Evolutionary conservation across 495 filamentous ascomycete genomes (phyloP), one percentile per base, ranked within the genome.

Genomic region (Penicillium bovifimosum): DNA sequence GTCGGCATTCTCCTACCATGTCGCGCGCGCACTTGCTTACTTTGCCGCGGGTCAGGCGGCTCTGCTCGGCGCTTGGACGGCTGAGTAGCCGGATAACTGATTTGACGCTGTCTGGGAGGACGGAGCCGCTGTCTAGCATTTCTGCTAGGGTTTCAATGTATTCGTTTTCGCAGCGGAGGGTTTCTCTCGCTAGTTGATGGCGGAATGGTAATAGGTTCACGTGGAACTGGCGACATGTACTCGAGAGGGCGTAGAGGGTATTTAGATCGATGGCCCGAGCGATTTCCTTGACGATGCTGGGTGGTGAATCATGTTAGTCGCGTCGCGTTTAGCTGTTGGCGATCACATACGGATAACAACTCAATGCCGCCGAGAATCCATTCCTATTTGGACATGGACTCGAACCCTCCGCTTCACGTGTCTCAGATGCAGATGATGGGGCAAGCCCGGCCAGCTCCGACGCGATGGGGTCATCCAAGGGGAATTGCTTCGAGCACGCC

Each of bases 311-410:
- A 13, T 44, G 42, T 62, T 39, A 50, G 58, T 41, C 57, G 47
- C 47, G 47, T 35, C 36, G 53, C 50, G 62, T 57, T 50, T 52
- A 41, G 54, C 38, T 59, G 24, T 36, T 41, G 20, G 41, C 17
- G 42, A 36, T 55, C 29, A 67, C 80, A 68, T 76, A 96, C 91
- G 91, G 91, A 79, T 96, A 96, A 73, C 89, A 93, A 58, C 84
- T 84, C 71, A 96, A 75, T 56, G 87, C 86, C 62, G 81, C 78
- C 28, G 88, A 86, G 73, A 92, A 85, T 48, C 76, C 75, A 71
- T 82, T 86, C 61, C 76, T 65, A 63, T 90, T 91, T 39, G 76
- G 80, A 70, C 82, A 91, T 39, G 76, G 80, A 70, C 82, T 82
- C 44, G 17, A 8, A 6, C 13, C 17, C 24, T 35, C 43, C 10